Evolutionary conservation across 805 yeast genomes (phyloP), one percentile per base, ranked within the genome.

Genomic region (Sugiyamaella qingdaonensis): DNA sequence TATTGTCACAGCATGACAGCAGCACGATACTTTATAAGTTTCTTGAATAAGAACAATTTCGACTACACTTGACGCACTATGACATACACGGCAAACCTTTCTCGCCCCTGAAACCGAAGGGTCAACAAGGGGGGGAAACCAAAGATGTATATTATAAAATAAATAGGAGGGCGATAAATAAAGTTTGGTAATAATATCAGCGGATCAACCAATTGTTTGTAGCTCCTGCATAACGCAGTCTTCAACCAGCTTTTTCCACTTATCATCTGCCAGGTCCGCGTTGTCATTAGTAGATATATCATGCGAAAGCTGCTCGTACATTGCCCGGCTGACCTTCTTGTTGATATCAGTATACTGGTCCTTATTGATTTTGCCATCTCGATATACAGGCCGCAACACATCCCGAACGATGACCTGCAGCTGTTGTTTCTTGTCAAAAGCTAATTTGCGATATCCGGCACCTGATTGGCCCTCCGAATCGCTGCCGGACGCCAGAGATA

Each of bases 391-490:
- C 47, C 81, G 70, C 46, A 87, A 63, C 16, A 70, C 73, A 16
- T 75, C 71, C 39, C 88, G 69, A 10, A 87, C 82, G 32, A 80
- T 68, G 18, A 70, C 72, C 63, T 86, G 94, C 13, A 87, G 76
- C 33, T 70, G 67, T 16, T 70, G 63, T 61, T 87, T 86, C 56
- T 81, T 81, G 13, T 73, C 75, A 39, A 65, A 62, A n/a, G 45
- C 44, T 29, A 58, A 49, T 16, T 18, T 16, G 29, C 44, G 29
- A 3, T 53, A 27, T n/a, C 44, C 19, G 31, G 46, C 18, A 19
- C 48, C 27, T 4, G 64, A 47, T n/a, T 60, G 49, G 3, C 53
- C 48, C 1, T 21, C 44, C 3, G 51, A 53, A 27, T 51, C 50
- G 32, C 24, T 16, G 13, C 24, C 43, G 4, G 24, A 11, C 13